Evolutionary conservation across 441 rosid genomes (phyloP).

Genomic region (Populus tomentosa): DNA sequence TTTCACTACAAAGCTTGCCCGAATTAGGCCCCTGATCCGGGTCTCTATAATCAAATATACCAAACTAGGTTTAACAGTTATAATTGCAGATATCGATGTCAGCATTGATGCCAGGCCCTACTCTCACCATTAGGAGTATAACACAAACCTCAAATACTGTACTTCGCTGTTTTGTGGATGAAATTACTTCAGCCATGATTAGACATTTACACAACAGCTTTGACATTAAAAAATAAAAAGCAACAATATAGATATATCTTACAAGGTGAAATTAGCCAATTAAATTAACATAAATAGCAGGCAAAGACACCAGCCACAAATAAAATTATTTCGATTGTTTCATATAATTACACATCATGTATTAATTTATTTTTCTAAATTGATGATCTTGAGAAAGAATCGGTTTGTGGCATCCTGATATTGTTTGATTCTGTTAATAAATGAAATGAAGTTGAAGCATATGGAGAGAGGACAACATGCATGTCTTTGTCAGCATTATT

Average conservation of each 20-base stretch:
- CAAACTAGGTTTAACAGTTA: neutral
- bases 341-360: too few species aligned
- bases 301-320: too few species aligned
- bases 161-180: neutral
- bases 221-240: neutral
- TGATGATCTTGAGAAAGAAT: slow-evolving; percentile 14
- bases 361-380: too few species aligned
- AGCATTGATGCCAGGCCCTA: too few species aligned
- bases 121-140: neutral
- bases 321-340: too few species aligned
- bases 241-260: neutral
- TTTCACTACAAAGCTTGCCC: neutral
- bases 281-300: too few species aligned
- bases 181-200: neutral
- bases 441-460: slow-evolving; percentile 64
- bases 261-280: too few species aligned
- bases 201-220: neutral
- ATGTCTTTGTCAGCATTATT: slow-evolving; percentile 41
- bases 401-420: slow-evolving; percentile 28
- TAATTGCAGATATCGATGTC: too few species aligned
- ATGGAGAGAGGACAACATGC: slow-evolving; percentile 43
- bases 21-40: neutral
- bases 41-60: neutral
- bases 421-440: slow-evolving; percentile 38
- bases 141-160: neutral